phyloP scores from a whole-genome alignment of 192 early-diverging fungal genomes.

The Backusella parvicylindrica region DNA sequence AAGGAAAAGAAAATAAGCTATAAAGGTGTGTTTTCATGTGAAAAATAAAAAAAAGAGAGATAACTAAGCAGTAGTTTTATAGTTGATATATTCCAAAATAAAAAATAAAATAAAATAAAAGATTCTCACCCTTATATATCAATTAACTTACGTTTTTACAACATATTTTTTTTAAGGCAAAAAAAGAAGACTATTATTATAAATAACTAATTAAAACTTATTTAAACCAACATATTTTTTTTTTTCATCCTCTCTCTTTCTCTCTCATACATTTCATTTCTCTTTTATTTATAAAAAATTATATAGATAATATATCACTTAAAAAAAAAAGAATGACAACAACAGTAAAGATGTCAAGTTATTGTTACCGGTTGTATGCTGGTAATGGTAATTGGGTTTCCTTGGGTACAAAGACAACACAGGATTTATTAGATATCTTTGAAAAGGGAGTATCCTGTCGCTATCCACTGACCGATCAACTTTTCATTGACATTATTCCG shows the following conservation, averaged over 20 bases:
- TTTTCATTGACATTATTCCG: constrained; percentile 58
- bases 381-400: constrained; percentile 30
- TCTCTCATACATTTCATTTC: too few species aligned
- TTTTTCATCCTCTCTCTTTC: not conserved
- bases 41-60: not conserved
- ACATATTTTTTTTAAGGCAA: not conserved
- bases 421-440: constrained; percentile 44
- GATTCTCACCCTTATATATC: not conserved
- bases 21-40: not conserved
- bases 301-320: too few species aligned
- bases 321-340: not conserved
- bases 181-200: not conserved
- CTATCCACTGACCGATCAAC: constrained; percentile 53
- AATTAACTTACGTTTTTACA: not conserved
- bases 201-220: not conserved
- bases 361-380: constrained; percentile 25
- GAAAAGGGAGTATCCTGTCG: constrained; percentile 43
- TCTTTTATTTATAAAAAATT: too few species aligned
- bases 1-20: not conserved
- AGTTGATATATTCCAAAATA: not conserved
- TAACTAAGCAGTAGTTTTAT: not conserved
- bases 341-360: not conserved
- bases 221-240: not conserved
- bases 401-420: constrained; percentile 39
- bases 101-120: too few species aligned